These are phyloP conservation scores for Entomortierella chlamydospora DNA, from an alignment of 192 early-diverging fungal species.

Conservation along the genomic window DNA sequence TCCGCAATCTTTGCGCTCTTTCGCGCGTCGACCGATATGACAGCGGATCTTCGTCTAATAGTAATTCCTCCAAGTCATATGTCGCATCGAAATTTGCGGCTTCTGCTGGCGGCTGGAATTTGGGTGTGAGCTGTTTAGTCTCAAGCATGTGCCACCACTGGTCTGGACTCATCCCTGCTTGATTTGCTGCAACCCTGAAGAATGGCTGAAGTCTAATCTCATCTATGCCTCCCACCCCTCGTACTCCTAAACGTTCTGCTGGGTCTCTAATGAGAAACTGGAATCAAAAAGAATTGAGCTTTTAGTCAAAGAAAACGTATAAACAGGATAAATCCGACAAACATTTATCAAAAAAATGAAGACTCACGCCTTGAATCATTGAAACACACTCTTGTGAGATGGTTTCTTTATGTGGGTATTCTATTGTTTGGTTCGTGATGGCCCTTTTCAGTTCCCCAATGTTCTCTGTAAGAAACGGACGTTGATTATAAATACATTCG, in stretches of 20 bases:
- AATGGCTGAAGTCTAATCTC: slow-evolving; percentile 59
- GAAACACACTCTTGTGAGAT: slow-evolving; percentile 39
- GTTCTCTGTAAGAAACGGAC: slow-evolving; percentile 37
- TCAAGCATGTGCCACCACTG: slow-evolving; percentile 60
- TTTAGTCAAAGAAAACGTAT: not conserved
- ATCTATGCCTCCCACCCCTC: slow-evolving; percentile 21
- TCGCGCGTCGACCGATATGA: slow-evolving; percentile 47
- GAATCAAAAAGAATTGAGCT: not conserved
- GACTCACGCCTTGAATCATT: slow-evolving; percentile 27
- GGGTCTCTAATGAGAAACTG: slow-evolving; percentile 43
- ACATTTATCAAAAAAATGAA: not conserved
- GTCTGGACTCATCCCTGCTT: slow-evolving; percentile 10
- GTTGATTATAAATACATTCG: slow-evolving; percentile 80
- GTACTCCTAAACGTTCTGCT: slow-evolving; percentile 28
- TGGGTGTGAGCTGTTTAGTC: slow-evolving; percentile 56
- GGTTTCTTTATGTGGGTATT: slow-evolving; percentile 25
- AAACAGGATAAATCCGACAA: not conserved
- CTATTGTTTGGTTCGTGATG: slow-evolving; percentile 31
- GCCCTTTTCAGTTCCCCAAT: slow-evolving; percentile 33
- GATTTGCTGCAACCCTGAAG: slow-evolving; percentile 49
- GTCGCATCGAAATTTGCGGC: slow-evolving; percentile 83
- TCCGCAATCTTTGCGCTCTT: slow-evolving; percentile 50
- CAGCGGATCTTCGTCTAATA: slow-evolving; percentile 76
- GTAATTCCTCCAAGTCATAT: slow-evolving; percentile 79
- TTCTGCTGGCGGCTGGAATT: slow-evolving; percentile 58